These are phyloP conservation scores for Hypoxylon sp. DNA, from an alignment of 2,329 filamentous ascomycete genomes.

Conservation along the genomic window DNA sequence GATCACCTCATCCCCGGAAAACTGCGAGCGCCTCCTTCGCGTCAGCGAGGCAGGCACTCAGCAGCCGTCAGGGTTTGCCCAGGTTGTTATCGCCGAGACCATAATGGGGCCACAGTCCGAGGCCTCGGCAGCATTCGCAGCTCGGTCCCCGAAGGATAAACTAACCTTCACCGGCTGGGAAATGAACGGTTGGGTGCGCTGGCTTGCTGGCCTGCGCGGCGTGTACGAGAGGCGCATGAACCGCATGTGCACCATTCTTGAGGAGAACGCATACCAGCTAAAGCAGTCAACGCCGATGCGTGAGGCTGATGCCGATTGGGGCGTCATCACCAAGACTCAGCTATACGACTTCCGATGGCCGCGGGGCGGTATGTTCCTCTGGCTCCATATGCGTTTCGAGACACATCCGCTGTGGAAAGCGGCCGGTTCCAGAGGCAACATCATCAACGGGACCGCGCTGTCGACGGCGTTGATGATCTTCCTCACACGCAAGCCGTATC, in stretches of 20 bases:
- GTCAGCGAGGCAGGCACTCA: constrained; percentile 85
- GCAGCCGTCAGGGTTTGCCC: constrained; percentile 90
- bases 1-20: constrained; percentile 85
- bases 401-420: constrained; percentile 76
- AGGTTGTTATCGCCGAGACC: constrained; percentile 83
- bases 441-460: constrained; percentile 70
- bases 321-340: constrained; percentile 79
- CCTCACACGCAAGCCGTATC: constrained; percentile 77
- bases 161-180: constrained; percentile 75
- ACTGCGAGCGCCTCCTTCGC: constrained; percentile 80
- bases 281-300: constrained; percentile 70
- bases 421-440: constrained; percentile 52
- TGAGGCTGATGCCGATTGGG: constrained; percentile 73
- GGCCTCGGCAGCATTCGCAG: constrained; percentile 59
- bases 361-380: constrained; percentile 92
- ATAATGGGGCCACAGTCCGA: constrained; percentile 78
- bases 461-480: constrained; percentile 78
- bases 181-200: constrained; percentile 88
- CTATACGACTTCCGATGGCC: constrained; percentile 86
- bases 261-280: constrained; percentile 75
- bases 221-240: constrained; percentile 89
- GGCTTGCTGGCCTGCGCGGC: constrained; percentile 87
- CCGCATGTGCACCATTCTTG: constrained; percentile 80
- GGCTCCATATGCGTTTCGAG: constrained; percentile 80
- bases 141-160: constrained; percentile 64